Base-by-base conservation (phyloP, 345 rosid genomes). In the Sapria himalayana region DNA sequence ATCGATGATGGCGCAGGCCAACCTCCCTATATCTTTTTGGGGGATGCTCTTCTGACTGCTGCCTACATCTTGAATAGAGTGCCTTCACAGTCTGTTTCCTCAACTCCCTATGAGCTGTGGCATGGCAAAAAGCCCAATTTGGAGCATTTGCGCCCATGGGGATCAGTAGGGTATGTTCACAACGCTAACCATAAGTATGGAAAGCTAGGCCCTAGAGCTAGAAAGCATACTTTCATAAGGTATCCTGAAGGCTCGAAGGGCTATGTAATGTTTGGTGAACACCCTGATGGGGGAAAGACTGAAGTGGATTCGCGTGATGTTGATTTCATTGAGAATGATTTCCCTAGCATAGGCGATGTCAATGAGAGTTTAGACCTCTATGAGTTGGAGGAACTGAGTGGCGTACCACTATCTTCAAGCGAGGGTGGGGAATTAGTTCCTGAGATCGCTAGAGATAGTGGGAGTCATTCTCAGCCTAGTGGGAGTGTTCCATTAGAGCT, bases 251-350 rank as follows among this genome's bases (percentile, higher is more conserved):
- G 23, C 7, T 46, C 41, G 4, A 46, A 46, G n/a, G 19, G 50
- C n/a, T 46, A 46, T 33, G 50, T 46, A 12, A 46, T 46, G 31
- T 46, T 33, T 35, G 41, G 41, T 11, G 41, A 46, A 22, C 50
- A 46, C 11, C 41, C 41, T 1, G 10, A 33, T 21, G 41, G 25
- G 1, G 50, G 17, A 15, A 22, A 39, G 2, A 40, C 24, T 2
- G 19, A 41, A 16, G 14, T 37, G 0, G 14, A 50, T 0, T 50
- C 34, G 3, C 22, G 6, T 4, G 15, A 40, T 40, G 39, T 32
- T 10, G 15, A 2, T 2, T 39, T 50, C 15, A 25, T 40, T 14
- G 29, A 33, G 6, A 20, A 44, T 29, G 25, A 44, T 1, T 31
- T 19, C 9, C 25, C 9, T 29, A 44, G 13, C 1, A 31, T 1